These are phyloP conservation scores for Trichoderma afroharzianum DNA, from an alignment of 2,329 filamentous ascomycete genomes.

Conservation along the genomic window DNA sequence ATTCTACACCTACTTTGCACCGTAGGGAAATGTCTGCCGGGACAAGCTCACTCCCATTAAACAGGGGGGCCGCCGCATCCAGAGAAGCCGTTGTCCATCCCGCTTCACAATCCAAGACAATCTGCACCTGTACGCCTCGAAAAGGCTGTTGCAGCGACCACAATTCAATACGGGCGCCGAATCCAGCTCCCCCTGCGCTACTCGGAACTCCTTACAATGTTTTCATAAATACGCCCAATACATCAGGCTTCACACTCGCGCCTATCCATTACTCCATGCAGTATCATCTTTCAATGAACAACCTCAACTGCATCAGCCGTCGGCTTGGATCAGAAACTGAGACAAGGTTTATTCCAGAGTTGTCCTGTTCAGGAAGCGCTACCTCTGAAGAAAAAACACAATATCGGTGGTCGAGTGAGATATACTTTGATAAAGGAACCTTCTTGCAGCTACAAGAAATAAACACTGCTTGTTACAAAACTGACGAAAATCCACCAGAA, in stretches of 20 bases:
- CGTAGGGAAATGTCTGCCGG: background rate
- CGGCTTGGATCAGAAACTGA: background rate
- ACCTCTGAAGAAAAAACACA: background rate
- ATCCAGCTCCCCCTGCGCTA: background rate
- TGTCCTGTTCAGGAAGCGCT: background rate
- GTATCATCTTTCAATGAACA: background rate
- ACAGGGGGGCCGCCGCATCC: background rate
- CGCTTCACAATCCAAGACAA: background rate
- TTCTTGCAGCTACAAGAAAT: slow-evolving; percentile 7
- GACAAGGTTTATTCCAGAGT: background rate
- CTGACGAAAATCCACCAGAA: background rate
- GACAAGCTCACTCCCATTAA: background rate
- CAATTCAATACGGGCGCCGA: background rate
- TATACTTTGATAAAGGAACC: background rate
- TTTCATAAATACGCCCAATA: background rate
- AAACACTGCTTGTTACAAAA: background rate
- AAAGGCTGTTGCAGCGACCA: background rate
- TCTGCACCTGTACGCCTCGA: background rate
- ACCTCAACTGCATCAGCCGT: background rate
- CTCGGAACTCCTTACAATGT: background rate
- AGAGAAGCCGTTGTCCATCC: no score
- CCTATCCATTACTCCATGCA: background rate
- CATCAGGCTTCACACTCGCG: background rate
- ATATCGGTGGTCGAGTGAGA: background rate
- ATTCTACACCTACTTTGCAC: background rate